Percentiles rank a stretch among this genome's conserved stretches.
Evolutionary conservation across 768 basidiomycete genomes (phyloP).

Genomic region (Xerocomellus dryophilus): DNA sequence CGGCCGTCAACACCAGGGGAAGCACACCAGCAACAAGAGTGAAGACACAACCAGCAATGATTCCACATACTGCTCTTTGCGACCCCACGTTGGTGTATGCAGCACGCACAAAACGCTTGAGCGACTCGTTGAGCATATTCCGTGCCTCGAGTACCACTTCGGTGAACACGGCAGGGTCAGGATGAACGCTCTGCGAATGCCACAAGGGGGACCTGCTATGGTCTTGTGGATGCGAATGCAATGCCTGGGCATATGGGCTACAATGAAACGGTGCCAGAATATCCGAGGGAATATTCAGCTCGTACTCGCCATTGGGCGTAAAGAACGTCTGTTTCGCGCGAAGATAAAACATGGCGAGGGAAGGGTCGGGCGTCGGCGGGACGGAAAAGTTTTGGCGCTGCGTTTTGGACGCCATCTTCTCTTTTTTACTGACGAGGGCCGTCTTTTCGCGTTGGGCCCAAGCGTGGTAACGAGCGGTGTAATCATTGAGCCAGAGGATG

Average conservation of each 20-base stretch:
- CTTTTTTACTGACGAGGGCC: constrained; percentile 38
- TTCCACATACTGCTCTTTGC: constrained; percentile 64
- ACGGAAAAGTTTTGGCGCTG: constrained; percentile 28
- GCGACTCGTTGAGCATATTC: constrained; percentile 58
- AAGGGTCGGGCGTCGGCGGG: constrained; percentile 42
- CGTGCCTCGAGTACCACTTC: constrained; percentile 57
- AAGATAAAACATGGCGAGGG: constrained; percentile 70
- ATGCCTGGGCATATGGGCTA: constrained; percentile 33
- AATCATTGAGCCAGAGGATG: constrained; percentile 78
- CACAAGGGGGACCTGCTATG: constrained; percentile 14
- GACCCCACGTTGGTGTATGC: constrained; percentile 71
- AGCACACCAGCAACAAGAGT: constrained; percentile 46
- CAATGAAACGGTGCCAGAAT: constrained; percentile 59
- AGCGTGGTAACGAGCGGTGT: constrained; percentile 46
- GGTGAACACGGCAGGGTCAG: constrained; percentile 62
- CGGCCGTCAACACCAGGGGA: constrained; percentile 49
- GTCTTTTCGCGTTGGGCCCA: constrained; percentile 37
- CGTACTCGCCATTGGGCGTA: constrained; percentile 66
- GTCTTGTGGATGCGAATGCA: constrained; percentile 4
- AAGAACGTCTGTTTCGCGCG: constrained; percentile 82
- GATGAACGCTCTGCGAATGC: constrained; percentile 42
- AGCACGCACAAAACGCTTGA: constrained; percentile 63
- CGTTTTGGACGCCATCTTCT: constrained; percentile 35
- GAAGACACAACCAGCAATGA: constrained; percentile 56
- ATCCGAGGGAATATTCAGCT: constrained; percentile 66